Evolutionary conservation across 345 rosid species (phyloP).

Genomic region (Corymbia maculata): DNA sequence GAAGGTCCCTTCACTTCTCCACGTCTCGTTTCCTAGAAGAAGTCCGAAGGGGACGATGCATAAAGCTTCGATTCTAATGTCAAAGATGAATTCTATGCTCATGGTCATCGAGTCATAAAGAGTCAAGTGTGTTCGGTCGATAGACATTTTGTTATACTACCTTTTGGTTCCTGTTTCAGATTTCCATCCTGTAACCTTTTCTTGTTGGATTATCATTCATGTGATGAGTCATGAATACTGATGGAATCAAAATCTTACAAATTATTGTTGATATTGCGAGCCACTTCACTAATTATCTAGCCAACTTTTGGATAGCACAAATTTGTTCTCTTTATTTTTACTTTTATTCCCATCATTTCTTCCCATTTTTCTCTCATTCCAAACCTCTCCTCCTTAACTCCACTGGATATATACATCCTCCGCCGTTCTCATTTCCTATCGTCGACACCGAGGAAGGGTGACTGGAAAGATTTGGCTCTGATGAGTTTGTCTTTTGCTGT

Average conservation of each 20-base stretch:
- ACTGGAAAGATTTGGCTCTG: constrained; percentile 60
- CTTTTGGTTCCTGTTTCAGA: neutral
- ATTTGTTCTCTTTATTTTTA: too few species aligned
- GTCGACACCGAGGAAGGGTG: constrained; percentile 45
- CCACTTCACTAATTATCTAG: too few species aligned
- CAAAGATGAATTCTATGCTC: neutral
- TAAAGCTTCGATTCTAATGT: neutral
- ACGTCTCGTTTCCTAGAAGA: neutral
- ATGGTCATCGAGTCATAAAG: too few species aligned
- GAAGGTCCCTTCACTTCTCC: neutral
- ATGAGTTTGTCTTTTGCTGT: constrained; percentile 80
- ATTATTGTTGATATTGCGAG: too few species aligned
- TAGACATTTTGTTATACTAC: neutral
- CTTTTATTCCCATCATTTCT: neutral
- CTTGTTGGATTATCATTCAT: neutral
- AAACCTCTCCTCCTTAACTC: too few species aligned
- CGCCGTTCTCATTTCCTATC: too few species aligned
- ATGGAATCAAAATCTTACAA: too few species aligned
- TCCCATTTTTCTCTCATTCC: too few species aligned
- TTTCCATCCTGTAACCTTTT: neutral
- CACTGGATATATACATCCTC: too few species aligned
- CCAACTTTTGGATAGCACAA: neutral
- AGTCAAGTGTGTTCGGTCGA: too few species aligned
- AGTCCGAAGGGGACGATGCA: neutral
- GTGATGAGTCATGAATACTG: neutral